These are phyloP conservation scores for Ilyonectria mors-panacis DNA, from an alignment of 2,329 filamentous ascomycete genomes.

Conservation along the genomic window DNA sequence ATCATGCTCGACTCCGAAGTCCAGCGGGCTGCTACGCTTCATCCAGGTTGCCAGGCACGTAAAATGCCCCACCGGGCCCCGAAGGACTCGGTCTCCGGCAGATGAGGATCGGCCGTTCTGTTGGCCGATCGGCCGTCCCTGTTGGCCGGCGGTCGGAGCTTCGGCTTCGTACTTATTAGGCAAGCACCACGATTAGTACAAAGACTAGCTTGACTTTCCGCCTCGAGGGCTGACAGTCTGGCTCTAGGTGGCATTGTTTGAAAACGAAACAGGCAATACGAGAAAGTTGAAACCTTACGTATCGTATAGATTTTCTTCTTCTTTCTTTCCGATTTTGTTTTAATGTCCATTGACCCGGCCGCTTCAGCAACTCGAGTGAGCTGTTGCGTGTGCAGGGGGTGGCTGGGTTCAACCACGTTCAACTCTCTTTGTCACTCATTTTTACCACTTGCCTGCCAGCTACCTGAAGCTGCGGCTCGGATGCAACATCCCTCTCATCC, in stretches of 20 bases:
- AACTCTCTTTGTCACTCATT: neutral
- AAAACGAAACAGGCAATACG: too few relatives aligned
- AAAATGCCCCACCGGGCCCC: constrained; percentile 13
- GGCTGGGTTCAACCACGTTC: neutral
- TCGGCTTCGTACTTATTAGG: neutral
- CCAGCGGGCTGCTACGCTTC: neutral
- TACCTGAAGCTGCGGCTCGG: neutral
- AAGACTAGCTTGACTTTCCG: too few relatives aligned
- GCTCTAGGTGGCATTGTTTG: too few relatives aligned
- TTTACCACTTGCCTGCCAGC: neutral
- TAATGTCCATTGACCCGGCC: neutral
- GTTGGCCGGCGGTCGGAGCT: neutral
- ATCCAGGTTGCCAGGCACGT: neutral
- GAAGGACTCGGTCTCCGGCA: constrained; percentile 14
- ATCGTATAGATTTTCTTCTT: too few relatives aligned
- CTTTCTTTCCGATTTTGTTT: constrained; percentile 1
- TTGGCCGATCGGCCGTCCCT: constrained; percentile 2
- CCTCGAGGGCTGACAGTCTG: too few relatives aligned
- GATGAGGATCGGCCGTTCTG: neutral
- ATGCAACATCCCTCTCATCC: neutral
- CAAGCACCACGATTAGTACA: too few relatives aligned
- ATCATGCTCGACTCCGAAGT: neutral
- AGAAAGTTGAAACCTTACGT: too few relatives aligned
- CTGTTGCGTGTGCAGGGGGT: neutral
- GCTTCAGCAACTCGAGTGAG: constrained; percentile 2